Base-by-base conservation (phyloP, 805 yeast species). In the Metschnikowia sp. region DNA sequence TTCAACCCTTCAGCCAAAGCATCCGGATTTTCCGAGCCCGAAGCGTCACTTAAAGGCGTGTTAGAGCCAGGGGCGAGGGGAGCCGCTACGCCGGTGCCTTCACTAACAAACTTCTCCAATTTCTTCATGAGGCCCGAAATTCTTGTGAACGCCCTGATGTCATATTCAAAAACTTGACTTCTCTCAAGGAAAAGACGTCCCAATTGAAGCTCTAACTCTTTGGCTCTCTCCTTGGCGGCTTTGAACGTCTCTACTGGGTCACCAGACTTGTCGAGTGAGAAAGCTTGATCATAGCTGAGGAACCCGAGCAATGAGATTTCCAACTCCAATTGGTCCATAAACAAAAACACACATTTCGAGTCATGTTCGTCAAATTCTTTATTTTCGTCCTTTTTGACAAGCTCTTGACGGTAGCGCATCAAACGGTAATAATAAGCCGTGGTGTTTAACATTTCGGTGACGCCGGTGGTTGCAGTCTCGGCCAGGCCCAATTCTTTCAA, bases 91-190 rank as follows among this genome's bases (percentile, higher is more conserved):
- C 28, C 29, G 32, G 32, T 10, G 15, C 32, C 5, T 4, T 18
- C 31, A 13, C 4, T 29, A 2, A 45, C 42, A 32, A 45, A 45
- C 13, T n/a, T 15, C 11, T 40, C 35, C 38, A 40, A 28, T 10
- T 36, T 36, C 8, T 15, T 4, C 34, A 45, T 3, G 13, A 40
- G 41, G 11, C 7, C 11, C 8, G 6, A 13, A 31, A 40, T 29
- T 13, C 44, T 12, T 12, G 41, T 6, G 18, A 40, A 40, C 15
- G 30, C 49, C 30, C 42, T 13, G n/a, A 45, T 40, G 15, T 18
- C 12, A 28, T 36, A 45, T 22, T 45, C 49, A 36, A 45, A 45
- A 2, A 45, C 49, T 30, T 40, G 49, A 19, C 44, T 45, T n/a
- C 32, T 11, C 22, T 45, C 49, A 18, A 40, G 12, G 37, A 40